These are phyloP conservation scores for Dimocarpus longan DNA, from an alignment of 345 rosid genomes.

Conservation along the genomic window DNA sequence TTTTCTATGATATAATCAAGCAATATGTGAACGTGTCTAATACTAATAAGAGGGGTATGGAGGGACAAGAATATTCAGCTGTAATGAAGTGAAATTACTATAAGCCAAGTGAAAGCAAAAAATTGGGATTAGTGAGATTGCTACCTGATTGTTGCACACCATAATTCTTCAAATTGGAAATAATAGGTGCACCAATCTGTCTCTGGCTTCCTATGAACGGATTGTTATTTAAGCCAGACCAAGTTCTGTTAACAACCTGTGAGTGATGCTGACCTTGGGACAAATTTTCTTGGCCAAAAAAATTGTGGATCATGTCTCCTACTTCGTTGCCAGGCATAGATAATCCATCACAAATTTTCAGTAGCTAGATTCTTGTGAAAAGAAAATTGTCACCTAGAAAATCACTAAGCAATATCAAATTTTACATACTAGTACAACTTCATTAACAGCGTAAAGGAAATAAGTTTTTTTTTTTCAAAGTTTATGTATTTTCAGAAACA, in stretches of 20 bases:
- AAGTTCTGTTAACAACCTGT: slow-evolving; percentile 61
- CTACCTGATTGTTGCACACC: slow-evolving; percentile 67
- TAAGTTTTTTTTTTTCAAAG: background rate
- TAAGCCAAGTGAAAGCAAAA: slow-evolving; percentile 14
- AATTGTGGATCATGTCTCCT: slow-evolving; percentile 91
- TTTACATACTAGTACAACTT: slow-evolving; percentile 12
- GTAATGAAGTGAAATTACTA: background rate
- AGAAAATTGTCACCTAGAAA: slow-evolving; percentile 33
- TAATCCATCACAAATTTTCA: slow-evolving; percentile 39
- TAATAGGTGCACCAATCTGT: slow-evolving; percentile 53
- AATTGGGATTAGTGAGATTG: slow-evolving; percentile 8
- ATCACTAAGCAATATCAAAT: slow-evolving; percentile 19
- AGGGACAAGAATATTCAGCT: background rate
- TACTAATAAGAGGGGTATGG: background rate
- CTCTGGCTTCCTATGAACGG: slow-evolving; percentile 61
- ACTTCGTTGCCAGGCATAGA: slow-evolving; percentile 97
- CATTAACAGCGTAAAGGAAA: background rate
- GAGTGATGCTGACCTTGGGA: slow-evolving; percentile 67
- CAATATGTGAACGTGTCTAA: background rate
- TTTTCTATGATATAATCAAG: slow-evolving; percentile 5
- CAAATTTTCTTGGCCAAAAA: slow-evolving; percentile 72
- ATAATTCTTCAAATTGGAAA: slow-evolving; percentile 58
- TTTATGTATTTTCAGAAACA: slow-evolving; percentile 12
- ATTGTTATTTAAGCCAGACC: slow-evolving; percentile 60
- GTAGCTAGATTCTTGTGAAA: slow-evolving; percentile 31